phyloP scores from a whole-genome alignment of 176 grass and related monocot species.

The Aechmea fasciata region DNA sequence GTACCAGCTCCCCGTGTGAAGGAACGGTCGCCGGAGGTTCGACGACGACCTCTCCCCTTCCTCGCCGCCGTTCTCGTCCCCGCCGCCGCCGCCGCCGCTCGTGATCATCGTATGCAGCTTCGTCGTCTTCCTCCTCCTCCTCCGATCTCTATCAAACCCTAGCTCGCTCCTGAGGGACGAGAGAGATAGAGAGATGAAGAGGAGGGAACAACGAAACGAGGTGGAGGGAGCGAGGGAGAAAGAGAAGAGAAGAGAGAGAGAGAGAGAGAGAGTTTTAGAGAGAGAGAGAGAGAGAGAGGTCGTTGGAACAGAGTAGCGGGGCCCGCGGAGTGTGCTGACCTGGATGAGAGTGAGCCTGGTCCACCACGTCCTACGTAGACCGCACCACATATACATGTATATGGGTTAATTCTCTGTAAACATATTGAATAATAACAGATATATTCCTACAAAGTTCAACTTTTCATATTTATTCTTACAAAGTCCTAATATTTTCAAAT shows the following conservation, averaged over 20 bases:
- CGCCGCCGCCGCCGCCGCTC: constrained; percentile 26
- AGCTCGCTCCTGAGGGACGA: too few species aligned
- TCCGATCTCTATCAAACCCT: not conserved
- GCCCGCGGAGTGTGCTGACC: not conserved
- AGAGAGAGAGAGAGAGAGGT: not conserved
- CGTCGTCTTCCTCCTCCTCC: not conserved
- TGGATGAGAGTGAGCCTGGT: not conserved
- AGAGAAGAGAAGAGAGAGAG: not conserved
- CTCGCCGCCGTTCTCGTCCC: constrained; percentile 65
- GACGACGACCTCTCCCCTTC: constrained; percentile 35
- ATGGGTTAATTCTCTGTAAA: too few species aligned
- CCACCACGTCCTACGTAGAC: too few species aligned
- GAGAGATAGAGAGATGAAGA: not conserved
- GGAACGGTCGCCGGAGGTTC: constrained; percentile 57
- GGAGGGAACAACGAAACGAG: not conserved
- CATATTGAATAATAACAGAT: too few species aligned
- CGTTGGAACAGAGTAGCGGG: not conserved
- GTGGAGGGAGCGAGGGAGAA: not conserved
- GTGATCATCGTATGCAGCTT: not conserved
- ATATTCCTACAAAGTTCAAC: too few species aligned
- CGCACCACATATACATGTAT: too few species aligned
- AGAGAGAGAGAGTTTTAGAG: not conserved
- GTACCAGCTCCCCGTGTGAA: constrained; percentile 97
- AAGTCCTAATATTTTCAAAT: too few species aligned
- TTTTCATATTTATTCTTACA: too few species aligned